These are phyloP conservation scores for Cryptococcus sp. DNA, from an alignment of 1,284 basidiomycete species.

Conservation along the genomic window DNA sequence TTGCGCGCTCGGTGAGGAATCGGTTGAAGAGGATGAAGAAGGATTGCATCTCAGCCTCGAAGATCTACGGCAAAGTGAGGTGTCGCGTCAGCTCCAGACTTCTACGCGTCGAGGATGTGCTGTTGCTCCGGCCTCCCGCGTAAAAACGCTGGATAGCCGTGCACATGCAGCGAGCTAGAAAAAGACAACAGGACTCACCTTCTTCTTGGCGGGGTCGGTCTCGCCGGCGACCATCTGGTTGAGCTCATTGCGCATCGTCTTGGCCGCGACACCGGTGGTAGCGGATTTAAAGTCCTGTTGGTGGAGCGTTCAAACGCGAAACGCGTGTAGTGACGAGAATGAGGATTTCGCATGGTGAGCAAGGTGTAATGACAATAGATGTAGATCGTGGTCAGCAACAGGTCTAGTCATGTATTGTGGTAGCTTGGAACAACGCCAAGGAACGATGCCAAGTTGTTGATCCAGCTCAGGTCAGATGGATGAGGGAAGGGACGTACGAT, in stretches of 20 bases:
- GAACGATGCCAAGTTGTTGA: background rate
- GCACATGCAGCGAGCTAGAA: background rate
- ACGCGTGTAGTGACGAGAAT: background rate
- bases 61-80: constrained; percentile 62
- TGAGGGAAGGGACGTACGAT: constrained; percentile 43
- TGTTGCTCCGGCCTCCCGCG: background rate
- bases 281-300: constrained; percentile 86
- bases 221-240: constrained; percentile 85
- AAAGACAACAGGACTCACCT: constrained; percentile 60
- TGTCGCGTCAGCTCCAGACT: constrained; percentile 1
- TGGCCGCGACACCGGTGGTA: constrained; percentile 94
- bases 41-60: constrained; percentile 97
- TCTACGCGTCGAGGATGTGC: background rate
- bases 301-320: background rate
- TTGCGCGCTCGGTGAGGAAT: constrained; percentile 92
- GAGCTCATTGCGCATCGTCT: constrained; percentile 98
- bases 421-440: background rate
- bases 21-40: constrained; percentile 99
- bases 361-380: background rate
- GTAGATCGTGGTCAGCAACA: background rate
- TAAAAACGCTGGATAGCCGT: background rate
- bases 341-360: background rate
- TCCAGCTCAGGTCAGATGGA: background rate
- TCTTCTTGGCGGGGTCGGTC: constrained; percentile 74
- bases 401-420: background rate